Base-by-base conservation (phyloP, 495 filamentous ascomycete genomes). In the Penicillium paxilli region DNA sequence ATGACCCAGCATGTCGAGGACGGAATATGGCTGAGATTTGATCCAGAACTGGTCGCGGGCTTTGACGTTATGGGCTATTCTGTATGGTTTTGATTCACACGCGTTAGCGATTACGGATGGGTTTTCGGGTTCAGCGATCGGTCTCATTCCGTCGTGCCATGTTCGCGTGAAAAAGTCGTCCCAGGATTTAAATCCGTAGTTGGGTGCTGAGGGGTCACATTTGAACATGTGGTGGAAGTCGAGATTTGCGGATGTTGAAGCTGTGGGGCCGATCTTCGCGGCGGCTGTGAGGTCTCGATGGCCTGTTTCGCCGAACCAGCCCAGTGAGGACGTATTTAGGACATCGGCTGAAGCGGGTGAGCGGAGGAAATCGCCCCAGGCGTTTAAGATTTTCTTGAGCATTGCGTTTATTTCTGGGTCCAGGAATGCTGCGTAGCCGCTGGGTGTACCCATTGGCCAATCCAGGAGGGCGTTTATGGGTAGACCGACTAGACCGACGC, bases 151-250 rank as follows among this genome's bases (percentile, higher is more conserved):
- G 0, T 75, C 66, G 1, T 72, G 72, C 47, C 89, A 80, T 2
- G 73, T 38, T 14, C 88, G 81, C 0, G 84, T 88, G 71, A 92
- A 92, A 72, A 90, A 92, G 51, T 86, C 75, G 54, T 92, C 87
- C 88, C 88, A 91, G 1, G 85, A 89, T 35, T 73, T 79, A 66
- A 76, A 77, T 19, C 87, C 88, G 63, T 80, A 71, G 55, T 86
- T 57, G 0, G 57, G 48, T 7, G 54, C 57, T 0, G 52, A 50
- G 0, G 68, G 59, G 25, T 70, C 62, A 49, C 57, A 65, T 12
- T 62, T 48, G 47, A 60, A 69, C 51, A 67, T 87, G 21, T 85
- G 74, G 37, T 88, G 84, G 82, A 87, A 89, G 19, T 62, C 26
- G n/a, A 67, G 48, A 24, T 49, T 46, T 5, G 42, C 44, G n/a